phyloP scores from a whole-genome alignment of 768 basidiomycete genomes.

The Leccinum obscurum region DNA sequence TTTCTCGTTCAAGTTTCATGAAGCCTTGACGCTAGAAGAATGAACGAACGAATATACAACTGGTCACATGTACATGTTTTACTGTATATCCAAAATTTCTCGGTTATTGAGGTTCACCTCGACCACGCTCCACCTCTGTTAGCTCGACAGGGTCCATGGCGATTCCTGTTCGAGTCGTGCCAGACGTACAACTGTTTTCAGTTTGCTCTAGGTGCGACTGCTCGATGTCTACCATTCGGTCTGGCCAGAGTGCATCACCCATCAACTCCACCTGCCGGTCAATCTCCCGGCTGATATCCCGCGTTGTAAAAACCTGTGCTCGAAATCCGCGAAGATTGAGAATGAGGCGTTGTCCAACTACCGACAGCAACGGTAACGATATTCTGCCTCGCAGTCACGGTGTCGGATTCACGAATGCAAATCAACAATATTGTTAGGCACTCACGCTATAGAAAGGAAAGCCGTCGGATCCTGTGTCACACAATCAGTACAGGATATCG shows the following conservation, averaged over 20 bases:
- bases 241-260: not conserved
- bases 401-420: not conserved
- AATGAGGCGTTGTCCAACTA: constrained; percentile 19
- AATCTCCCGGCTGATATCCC: constrained; percentile 10
- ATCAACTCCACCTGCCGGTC: not conserved
- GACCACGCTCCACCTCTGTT: too few relatives aligned
- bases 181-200: not conserved
- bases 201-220: not conserved
- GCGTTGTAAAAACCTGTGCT: constrained; percentile 1
- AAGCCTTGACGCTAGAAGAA: too few relatives aligned
- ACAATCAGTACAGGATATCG: not conserved
- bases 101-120: too few relatives aligned
- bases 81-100: too few relatives aligned
- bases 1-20: too few relatives aligned
- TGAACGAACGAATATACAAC: too few relatives aligned
- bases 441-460: not conserved
- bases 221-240: not conserved
- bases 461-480: not conserved
- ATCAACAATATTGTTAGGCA: not conserved
- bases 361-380: constrained; percentile 13
- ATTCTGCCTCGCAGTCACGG: constrained; percentile 2
- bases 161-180: not conserved
- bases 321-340: constrained; percentile 17
- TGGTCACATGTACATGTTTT: too few relatives aligned
- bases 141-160: not conserved